A percentile compares a stretch with the other conserved stretches of the same genome.
Evolutionary conservation across 2,329 filamentous ascomycete species (phyloP).

Genomic region (Colletotrichum sublineola): DNA sequence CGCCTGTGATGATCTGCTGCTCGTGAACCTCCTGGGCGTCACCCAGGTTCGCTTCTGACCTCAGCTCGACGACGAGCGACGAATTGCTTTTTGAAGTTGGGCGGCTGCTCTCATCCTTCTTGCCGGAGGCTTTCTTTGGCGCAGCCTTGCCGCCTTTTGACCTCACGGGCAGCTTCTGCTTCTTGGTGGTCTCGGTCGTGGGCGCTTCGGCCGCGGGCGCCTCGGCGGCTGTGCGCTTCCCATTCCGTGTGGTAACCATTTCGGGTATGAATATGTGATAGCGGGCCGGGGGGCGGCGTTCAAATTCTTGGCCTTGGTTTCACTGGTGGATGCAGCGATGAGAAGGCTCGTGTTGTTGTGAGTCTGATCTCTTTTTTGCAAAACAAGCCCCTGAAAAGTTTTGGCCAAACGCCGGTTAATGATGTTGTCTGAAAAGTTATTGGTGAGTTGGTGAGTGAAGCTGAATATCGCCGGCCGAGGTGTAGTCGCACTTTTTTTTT

Average conservation of each 20-base stretch:
- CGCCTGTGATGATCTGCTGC: slow-evolving; percentile 37
- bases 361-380: not conserved
- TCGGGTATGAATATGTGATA: slow-evolving; percentile 10
- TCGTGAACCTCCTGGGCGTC: slow-evolving; percentile 6
- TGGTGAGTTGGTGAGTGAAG: slow-evolving; percentile 15
- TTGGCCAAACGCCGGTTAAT: not conserved
- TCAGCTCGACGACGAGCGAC: slow-evolving; percentile 34
- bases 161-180: slow-evolving; percentile 52
- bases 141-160: slow-evolving; percentile 49
- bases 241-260: slow-evolving; percentile 43
- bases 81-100: slow-evolving; percentile 34
- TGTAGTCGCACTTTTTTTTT: slow-evolving; percentile 38
- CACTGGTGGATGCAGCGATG: not conserved
- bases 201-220: slow-evolving; percentile 21
- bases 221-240: slow-evolving; percentile 39
- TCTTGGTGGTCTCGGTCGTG: slow-evolving; percentile 13
- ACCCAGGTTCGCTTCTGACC: slow-evolving; percentile 13
- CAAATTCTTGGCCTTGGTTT: not conserved
- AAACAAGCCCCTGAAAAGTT: not conserved
- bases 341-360: not conserved
- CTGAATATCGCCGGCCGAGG: slow-evolving; percentile 12
- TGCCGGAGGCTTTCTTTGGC: slow-evolving; percentile 22
- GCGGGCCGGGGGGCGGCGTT: not conserved
- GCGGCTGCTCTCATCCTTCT: slow-evolving; percentile 31
- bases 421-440: not conserved